Conservation (phyloP, 2,329 filamentous ascomycete species). For the Cylindrodendrum hubeiense region DNA sequence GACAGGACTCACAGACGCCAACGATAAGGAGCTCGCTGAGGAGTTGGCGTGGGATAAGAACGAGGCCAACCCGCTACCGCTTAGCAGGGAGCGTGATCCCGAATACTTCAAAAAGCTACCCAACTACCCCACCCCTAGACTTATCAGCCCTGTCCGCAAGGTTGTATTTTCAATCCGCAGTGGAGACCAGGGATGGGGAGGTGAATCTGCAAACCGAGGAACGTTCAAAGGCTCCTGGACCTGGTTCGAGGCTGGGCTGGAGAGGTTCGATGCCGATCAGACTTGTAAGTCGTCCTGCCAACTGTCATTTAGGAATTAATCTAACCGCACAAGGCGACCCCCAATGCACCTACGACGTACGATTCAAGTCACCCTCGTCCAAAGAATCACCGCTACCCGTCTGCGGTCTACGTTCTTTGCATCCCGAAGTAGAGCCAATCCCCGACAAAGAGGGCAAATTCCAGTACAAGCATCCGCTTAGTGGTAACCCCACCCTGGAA, state of each 20-base stretch:
- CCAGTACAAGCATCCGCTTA: slow-evolving; percentile 54
- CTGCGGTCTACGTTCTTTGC: slow-evolving; percentile 53
- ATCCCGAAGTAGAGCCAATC: slow-evolving; percentile 45
- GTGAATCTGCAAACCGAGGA: slow-evolving; percentile 45
- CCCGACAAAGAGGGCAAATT: slow-evolving; percentile 37
- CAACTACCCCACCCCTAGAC: slow-evolving; percentile 53
- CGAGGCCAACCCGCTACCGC: slow-evolving; percentile 44
- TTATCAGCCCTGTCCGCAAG: slow-evolving; percentile 67
- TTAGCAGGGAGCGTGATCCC: slow-evolving; percentile 43
- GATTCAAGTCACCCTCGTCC: slow-evolving; percentile 38
- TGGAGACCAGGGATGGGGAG: slow-evolving; percentile 70
- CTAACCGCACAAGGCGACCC: slow-evolving; percentile 43
- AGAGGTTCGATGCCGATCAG: slow-evolving; percentile 61
- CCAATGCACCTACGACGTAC: slow-evolving; percentile 46
- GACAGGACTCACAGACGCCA: slow-evolving; percentile 45
- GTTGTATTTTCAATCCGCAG: slow-evolving; percentile 70
- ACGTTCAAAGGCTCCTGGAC: slow-evolving; percentile 66
- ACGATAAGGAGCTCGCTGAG: slow-evolving; percentile 43
- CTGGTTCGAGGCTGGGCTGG: slow-evolving; percentile 74
- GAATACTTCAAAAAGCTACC: slow-evolving; percentile 50
- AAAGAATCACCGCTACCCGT: slow-evolving; percentile 44
- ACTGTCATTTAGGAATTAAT: accelerated
- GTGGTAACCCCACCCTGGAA: slow-evolving; percentile 50
- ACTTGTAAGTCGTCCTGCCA: slow-evolving; percentile 40
- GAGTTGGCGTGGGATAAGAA: slow-evolving; percentile 46